Base-by-base conservation (phyloP, 768 basidiomycete genomes). In the Auricularia sp. region DNA sequence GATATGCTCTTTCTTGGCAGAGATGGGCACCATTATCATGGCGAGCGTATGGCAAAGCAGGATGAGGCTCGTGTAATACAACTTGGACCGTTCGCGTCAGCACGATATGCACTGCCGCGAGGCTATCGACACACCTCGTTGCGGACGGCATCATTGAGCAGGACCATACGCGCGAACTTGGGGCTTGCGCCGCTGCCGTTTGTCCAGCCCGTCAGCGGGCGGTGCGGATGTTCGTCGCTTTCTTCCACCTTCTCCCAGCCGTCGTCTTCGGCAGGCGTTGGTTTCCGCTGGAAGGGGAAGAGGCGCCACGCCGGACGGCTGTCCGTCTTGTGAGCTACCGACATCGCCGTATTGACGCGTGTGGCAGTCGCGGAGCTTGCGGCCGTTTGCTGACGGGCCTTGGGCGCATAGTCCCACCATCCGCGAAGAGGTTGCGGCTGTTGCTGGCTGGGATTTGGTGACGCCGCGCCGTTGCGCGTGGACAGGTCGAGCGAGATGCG, bases 401-500 rank as follows among this genome's bases (percentile, higher is more conserved):
- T 68, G 21, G 80, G 76, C 3, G 81, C 78, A 69, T 83, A 81
- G 67, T 84, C 81, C 82, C 82, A 84, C 83, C 84, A 84, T 5
- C 78, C 80, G 33, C 80, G 74, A 35, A 74, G 76, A 35, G 61
- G 62, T 23, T 60, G 39, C 39, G 7, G 47, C 67, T 62, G 62
- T 18, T 29, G 61, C 66, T 43, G 47, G 66, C 68, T 67, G 66
- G 8, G 8, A 7, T 7, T 14, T 7, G 7, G 8, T 1, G 39
- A 42, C 70, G 71, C 71, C 35, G 76, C 68, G 51, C 80, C 79
- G 47, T 80, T 79, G 68, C 78, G 73, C 16, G 23, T 59, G 1
- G 81, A 79, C 34, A 82, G 74, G 4, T 74, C 74, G 35, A 86
- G 70, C 1, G 85, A 85, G 34, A 87, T 77, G 16, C 85, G 78